Evolutionary conservation across 225 moss, liverwort and hornwort species (phyloP).

Genomic region (Climacium dendroides): DNA sequence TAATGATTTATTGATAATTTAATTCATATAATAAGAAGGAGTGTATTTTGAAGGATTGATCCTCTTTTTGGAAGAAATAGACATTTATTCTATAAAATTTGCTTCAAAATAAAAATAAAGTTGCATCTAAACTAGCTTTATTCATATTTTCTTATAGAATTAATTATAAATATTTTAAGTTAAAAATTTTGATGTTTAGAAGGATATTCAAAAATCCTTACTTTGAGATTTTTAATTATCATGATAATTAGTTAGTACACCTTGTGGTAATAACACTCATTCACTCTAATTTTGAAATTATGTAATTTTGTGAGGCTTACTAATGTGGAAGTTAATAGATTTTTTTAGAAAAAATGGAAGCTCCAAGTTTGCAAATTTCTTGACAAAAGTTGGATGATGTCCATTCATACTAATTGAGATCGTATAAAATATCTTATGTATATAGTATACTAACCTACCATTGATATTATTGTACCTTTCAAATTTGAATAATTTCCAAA

Average conservation of each 20-base stretch:
- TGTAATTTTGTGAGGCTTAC: background rate
- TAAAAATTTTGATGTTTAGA: background rate
- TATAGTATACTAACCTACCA: background rate
- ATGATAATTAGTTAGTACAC: background rate
- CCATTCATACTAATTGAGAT: background rate
- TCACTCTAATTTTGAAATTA: background rate
- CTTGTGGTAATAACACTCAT: background rate
- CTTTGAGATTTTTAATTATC: background rate
- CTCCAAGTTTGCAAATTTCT: background rate
- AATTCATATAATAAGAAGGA: background rate
- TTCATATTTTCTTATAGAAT: background rate
- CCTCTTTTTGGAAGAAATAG: background rate
- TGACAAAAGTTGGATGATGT: background rate
- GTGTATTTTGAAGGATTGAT: background rate
- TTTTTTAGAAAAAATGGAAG: background rate
- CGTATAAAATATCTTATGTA: fast-evolving
- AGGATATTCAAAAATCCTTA: background rate
- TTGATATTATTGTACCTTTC: background rate
- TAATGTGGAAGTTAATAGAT: background rate
- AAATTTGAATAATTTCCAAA: background rate
- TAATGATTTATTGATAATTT: background rate
- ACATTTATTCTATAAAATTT: background rate
- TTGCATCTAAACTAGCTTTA: fast-evolving
- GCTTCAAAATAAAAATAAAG: background rate
- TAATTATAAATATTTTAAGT: background rate